Evolutionary conservation across 2,329 filamentous ascomycete genomes (phyloP).

Genomic region (Grosmannia clavigera): DNA sequence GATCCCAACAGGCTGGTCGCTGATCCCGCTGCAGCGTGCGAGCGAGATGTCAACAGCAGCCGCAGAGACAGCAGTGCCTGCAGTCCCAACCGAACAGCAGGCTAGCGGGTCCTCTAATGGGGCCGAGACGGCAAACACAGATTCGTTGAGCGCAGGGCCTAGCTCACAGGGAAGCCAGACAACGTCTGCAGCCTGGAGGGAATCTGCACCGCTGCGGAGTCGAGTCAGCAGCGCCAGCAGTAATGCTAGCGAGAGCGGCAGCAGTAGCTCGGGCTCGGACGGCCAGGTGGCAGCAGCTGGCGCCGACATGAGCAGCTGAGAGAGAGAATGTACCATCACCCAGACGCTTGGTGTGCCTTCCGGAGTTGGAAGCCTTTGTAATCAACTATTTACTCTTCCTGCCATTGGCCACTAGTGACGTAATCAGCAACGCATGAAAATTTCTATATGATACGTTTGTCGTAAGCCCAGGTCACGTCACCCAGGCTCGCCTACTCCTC

Average conservation of each 20-base stretch:
- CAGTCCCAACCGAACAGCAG: too few relatives aligned
- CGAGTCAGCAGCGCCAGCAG: neutral
- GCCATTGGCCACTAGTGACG: too few relatives aligned
- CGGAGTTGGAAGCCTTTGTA: too few relatives aligned
- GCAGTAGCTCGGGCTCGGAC: too few relatives aligned
- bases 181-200: slow-evolving; percentile 34
- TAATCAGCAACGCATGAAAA: neutral
- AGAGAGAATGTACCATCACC: neutral
- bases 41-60: slow-evolving; percentile 4
- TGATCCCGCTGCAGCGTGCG: slow-evolving; percentile 46
- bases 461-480: neutral
- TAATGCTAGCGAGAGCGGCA: neutral
- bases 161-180: neutral
- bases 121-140: too few relatives aligned
- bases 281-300: neutral
- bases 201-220: slow-evolving; percentile 28
- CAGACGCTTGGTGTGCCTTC: too few relatives aligned
- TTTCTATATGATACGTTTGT: neutral
- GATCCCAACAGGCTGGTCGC: slow-evolving; percentile 51
- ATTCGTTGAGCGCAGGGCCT: too few relatives aligned
- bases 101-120: too few relatives aligned
- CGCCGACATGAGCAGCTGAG: neutral
- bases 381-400: too few relatives aligned
- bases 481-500: slow-evolving; percentile 8
- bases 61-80: too few relatives aligned